phyloP scores from a whole-genome alignment of 2,329 filamentous ascomycete species.

The Aspergillus sp. region DNA sequence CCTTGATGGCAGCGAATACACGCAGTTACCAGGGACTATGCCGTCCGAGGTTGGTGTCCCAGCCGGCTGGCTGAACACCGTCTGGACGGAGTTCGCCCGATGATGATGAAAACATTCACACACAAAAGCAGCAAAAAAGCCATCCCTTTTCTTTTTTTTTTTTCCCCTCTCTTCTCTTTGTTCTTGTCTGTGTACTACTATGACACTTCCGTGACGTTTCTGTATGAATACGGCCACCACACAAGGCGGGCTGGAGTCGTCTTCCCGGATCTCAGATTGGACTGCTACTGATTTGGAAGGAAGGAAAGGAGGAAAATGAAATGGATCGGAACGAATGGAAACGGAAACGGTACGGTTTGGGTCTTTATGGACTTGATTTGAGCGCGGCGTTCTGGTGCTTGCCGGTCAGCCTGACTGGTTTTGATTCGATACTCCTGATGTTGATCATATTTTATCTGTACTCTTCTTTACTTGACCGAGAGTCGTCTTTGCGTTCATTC shows the following conservation, averaged over 20 bases:
- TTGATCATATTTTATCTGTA: background rate
- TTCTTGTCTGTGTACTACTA: conserved; percentile 17
- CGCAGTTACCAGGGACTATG: conserved; percentile 32
- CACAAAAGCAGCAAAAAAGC: background rate
- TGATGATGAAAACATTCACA: conserved; percentile 25
- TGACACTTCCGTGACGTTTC: background rate
- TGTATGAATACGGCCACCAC: conserved; percentile 15
- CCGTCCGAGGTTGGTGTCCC: conserved; percentile 39
- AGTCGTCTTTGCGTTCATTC: background rate
- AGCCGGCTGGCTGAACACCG: conserved; percentile 41
- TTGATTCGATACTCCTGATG: background rate
- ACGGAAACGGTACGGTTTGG: background rate
- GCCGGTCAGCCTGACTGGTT: background rate
- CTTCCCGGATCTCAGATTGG: background rate
- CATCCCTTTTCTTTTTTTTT: background rate
- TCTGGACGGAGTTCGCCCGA: conserved; percentile 40
- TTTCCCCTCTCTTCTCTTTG: background rate
- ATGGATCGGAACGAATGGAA: conserved; percentile 4
- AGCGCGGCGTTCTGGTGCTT: conserved; percentile 16
- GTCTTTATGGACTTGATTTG: conserved; percentile 8
- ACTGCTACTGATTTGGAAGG: background rate
- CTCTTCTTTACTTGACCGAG: background rate
- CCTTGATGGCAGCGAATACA: conserved; percentile 41
- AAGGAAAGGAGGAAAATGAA: background rate
- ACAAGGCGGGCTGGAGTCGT: background rate